Base-by-base conservation (phyloP, 2,329 filamentous ascomycete species). In the Fusarium sulawesiense region DNA sequence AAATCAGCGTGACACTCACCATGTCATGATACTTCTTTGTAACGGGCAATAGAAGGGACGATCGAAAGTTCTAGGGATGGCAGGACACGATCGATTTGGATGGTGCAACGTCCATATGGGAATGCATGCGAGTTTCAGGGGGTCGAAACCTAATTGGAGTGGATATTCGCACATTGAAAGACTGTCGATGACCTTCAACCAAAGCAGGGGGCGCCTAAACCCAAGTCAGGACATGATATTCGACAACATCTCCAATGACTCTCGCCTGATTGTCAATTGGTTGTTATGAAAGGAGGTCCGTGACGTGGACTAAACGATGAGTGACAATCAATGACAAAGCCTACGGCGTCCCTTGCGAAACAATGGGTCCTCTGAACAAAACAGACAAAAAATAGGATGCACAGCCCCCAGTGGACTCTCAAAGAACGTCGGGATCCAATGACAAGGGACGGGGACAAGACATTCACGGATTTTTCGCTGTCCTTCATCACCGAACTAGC, bases 251-350 rank as follows among this genome's bases (percentile, higher is more conserved):
- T 42, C 30, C 21, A 62, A 74, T 74, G 72, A 73, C 68, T 73
- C 72, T 73, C 48, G 13, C 44, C 44, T 40, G 21, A 32, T 7
- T n/a, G 18, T 56, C 56, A 20, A 75, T 75, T 74, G 72, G 72
- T 3, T 53, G 46, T 64, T 46, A 37, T 27, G 29, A 71, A 68
- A 71, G 60, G 63, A 70, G 68, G 68, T 49, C 68, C 60, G 68
- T 74, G 72, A 74, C 72, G 72, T 74, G 72, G 72, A 67, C 49
- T 47, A 58, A 53, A 51, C 44, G 44, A 67, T 57, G 49, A 70
- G 55, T 62, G 66, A 58, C 37, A 61, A 67, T 57, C 44, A 70
- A 57, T 66, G 66, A 60, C 37, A 61, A 60, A 53, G 42, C 51
- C 59, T 40, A 53, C 34, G 42, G 12, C 25, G 61, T 54, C 62